Evolutionary conservation across 768 basidiomycete genomes (phyloP).

Genomic region (Serendipita sp.): DNA sequence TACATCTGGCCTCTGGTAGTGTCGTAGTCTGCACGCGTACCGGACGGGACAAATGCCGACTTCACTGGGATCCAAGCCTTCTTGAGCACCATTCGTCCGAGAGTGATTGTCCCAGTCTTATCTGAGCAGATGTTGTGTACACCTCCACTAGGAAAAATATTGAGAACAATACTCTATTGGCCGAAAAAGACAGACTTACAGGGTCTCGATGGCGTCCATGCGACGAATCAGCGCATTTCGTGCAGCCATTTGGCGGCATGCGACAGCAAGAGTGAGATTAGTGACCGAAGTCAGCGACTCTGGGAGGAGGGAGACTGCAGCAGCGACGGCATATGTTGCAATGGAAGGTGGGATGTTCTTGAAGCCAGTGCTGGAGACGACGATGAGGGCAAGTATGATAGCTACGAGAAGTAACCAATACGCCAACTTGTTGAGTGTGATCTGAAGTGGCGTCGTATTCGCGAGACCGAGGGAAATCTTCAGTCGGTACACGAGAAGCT

Average conservation of each 20-base stretch:
- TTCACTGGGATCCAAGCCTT: slow-evolving; percentile 18
- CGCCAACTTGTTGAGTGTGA: slow-evolving; percentile 23
- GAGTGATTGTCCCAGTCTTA: slow-evolving; percentile 43
- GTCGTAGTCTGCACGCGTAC: neutral
- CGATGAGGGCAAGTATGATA: slow-evolving; percentile 22
- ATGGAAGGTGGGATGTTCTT: slow-evolving; percentile 22
- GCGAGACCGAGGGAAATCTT: slow-evolving; percentile 16
- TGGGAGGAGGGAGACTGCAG: slow-evolving; percentile 23
- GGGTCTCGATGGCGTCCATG: slow-evolving; percentile 46
- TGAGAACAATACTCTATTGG: neutral
- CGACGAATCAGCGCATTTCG: slow-evolving; percentile 47
- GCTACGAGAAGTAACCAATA: slow-evolving; percentile 21
- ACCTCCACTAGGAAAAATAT: slow-evolving; percentile 23
- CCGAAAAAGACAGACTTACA: slow-evolving; percentile 15
- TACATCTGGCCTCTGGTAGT: neutral
- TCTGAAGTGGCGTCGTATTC: slow-evolving; percentile 20
- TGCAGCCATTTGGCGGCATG: slow-evolving; percentile 37
- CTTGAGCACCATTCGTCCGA: slow-evolving; percentile 25
- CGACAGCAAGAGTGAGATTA: slow-evolving; percentile 44
- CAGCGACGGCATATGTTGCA: slow-evolving; percentile 14
- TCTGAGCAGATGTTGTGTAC: slow-evolving; percentile 43
- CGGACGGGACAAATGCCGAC: neutral
- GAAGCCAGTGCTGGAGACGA: slow-evolving; percentile 8
- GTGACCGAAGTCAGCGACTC: slow-evolving; percentile 29
- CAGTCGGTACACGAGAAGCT: slow-evolving; percentile 17